Evolutionary conservation across 2,329 filamentous ascomycete species (phyloP).

Genomic region (Fusarium xyrophilum): DNA sequence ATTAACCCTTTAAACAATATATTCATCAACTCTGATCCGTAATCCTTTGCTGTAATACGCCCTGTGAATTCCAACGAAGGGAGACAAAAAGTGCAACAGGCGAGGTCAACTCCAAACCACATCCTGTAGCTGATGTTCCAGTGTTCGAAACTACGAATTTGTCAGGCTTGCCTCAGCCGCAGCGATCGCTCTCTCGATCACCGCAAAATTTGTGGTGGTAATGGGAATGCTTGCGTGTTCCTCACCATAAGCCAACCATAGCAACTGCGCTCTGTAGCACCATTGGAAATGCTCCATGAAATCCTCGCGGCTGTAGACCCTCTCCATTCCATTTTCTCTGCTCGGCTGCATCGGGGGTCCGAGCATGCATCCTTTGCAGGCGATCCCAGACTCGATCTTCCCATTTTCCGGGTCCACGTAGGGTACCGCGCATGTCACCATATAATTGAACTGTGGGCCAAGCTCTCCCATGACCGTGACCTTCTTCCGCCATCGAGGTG

Average conservation of each 20-base stretch:
- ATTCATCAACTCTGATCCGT: too few species aligned
- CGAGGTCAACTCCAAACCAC: background rate
- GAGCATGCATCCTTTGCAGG: background rate
- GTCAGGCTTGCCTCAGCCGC: rapidly evolving
- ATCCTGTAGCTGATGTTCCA: rapidly evolving
- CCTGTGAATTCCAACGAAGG: background rate
- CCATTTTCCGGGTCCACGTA: background rate
- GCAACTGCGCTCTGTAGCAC: background rate
- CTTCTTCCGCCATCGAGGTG: background rate
- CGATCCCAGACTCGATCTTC: background rate
- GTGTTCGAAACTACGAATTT: background rate
- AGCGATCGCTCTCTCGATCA: background rate
- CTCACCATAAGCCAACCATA: background rate
- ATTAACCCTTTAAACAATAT: background rate
- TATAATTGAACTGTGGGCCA: background rate
- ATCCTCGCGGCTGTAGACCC: background rate
- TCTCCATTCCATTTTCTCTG: background rate
- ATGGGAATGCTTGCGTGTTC: background rate
- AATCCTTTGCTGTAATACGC: too few species aligned
- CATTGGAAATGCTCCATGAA: background rate
- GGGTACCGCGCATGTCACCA: background rate
- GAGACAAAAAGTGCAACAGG: background rate
- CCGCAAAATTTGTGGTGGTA: rapidly evolving
- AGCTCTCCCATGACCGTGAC: rapidly evolving
- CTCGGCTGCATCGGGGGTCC: background rate